Conservation (phyloP, 2,329 filamentous ascomycete species). For the Exophiala sideris region DNA sequence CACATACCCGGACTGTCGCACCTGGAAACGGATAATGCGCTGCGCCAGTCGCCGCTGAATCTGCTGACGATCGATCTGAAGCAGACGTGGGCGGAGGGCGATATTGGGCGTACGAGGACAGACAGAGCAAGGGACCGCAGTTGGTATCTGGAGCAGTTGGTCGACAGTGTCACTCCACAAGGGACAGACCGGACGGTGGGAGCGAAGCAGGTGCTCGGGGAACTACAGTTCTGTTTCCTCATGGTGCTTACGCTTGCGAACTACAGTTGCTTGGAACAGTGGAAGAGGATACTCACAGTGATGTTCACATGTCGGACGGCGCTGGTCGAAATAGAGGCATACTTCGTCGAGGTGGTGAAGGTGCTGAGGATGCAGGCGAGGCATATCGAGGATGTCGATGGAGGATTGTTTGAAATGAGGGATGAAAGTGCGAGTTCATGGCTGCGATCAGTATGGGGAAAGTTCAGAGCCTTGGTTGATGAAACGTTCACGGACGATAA, state of each 20-base stretch:
- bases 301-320: slow-evolving; percentile 56
- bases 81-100: slow-evolving; percentile 60
- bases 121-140: slow-evolving; percentile 61
- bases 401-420: slow-evolving; percentile 58
- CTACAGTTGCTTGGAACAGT: slow-evolving; percentile 64
- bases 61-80: slow-evolving; percentile 60
- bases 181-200: slow-evolving; percentile 32
- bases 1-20: slow-evolving; percentile 55
- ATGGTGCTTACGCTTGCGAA: slow-evolving; percentile 64
- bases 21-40: slow-evolving; percentile 18
- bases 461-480: slow-evolving; percentile 52
- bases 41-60: slow-evolving; percentile 37
- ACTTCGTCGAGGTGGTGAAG: slow-evolving; percentile 53
- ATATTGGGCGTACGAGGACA: slow-evolving; percentile 60
- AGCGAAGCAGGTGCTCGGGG: slow-evolving; percentile 50
- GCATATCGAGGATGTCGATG: slow-evolving; percentile 58
- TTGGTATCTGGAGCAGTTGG: slow-evolving; percentile 57
- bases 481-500: slow-evolving; percentile 40
- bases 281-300: slow-evolving; percentile 58
- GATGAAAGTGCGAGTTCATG: slow-evolving; percentile 51
- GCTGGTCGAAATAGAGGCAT: slow-evolving; percentile 44
- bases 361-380: slow-evolving; percentile 52
- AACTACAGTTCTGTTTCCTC: slow-evolving; percentile 61
- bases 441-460: slow-evolving; percentile 50
- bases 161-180: slow-evolving; percentile 33